These are phyloP conservation scores for Royoungia palumana DNA, from an alignment of 768 basidiomycete species.

Conservation along the genomic window DNA sequence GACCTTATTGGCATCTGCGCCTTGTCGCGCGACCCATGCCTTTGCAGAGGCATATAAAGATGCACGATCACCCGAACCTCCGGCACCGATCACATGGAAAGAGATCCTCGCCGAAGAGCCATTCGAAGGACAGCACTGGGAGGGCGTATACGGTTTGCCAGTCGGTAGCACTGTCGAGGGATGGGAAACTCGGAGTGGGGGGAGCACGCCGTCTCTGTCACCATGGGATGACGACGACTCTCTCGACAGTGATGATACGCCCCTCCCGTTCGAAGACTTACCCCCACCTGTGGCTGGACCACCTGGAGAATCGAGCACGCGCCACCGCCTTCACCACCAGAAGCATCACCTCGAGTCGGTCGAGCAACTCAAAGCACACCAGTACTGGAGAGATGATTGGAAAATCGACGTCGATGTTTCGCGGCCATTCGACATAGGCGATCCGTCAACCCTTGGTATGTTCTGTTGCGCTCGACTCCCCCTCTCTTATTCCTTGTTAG, in stretches of 20 bases:
- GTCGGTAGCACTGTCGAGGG: slow-evolving; percentile 44
- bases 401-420: slow-evolving; percentile 41
- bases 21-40: slow-evolving; percentile 45
- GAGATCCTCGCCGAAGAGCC: slow-evolving; percentile 81
- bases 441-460: slow-evolving; percentile 71
- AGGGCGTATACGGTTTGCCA: slow-evolving; percentile 60
- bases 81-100: slow-evolving; percentile 60
- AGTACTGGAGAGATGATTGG: slow-evolving; percentile 78
- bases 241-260: slow-evolving; percentile 16
- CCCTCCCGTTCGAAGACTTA: slow-evolving; percentile 12
- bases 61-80: slow-evolving; percentile 22
- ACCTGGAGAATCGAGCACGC: not conserved
- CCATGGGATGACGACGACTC: slow-evolving; percentile 56
- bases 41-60: slow-evolving; percentile 56
- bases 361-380: slow-evolving; percentile 58
- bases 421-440: slow-evolving; percentile 56
- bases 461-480: not conserved
- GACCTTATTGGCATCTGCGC: slow-evolving; percentile 56
- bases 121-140: slow-evolving; percentile 85
- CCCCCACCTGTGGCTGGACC: slow-evolving; percentile 4
- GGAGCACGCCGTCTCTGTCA: slow-evolving; percentile 67
- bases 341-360: slow-evolving; percentile 45
- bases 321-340: slow-evolving; percentile 1
- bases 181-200: slow-evolving; percentile 46
- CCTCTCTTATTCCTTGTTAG: slow-evolving; percentile 27